phyloP scores from a whole-genome alignment of 805 yeast genomes.

The Candida pini region DNA sequence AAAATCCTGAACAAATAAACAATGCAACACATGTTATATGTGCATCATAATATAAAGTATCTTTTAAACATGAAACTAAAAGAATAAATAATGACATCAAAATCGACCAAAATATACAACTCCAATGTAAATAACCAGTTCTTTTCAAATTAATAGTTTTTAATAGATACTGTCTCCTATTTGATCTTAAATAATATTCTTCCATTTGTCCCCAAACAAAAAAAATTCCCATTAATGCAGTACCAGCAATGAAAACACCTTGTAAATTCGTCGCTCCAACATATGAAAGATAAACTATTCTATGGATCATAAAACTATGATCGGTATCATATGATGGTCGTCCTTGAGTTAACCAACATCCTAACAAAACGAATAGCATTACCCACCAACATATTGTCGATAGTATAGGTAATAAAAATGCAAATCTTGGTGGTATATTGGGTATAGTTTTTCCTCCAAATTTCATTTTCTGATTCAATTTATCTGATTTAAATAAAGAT shows the following conservation, averaged over 20 bases:
- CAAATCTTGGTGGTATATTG: constrained; percentile 22
- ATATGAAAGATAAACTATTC: constrained; percentile 67
- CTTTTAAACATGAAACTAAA: constrained; percentile 69
- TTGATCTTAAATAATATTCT: constrained; percentile 58
- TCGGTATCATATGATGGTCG: constrained; percentile 62
- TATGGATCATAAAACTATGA: constrained; percentile 32
- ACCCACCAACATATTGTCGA: constrained; percentile 81
- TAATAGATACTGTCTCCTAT: constrained; percentile 42
- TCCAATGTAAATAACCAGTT: constrained; percentile 17
- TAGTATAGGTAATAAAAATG: constrained; percentile 51
- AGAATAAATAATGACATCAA: constrained; percentile 61
- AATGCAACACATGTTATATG: constrained; percentile 67
- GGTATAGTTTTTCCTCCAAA: constrained; percentile 12
- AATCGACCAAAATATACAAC: constrained; percentile 22
- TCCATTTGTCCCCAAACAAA: constrained; percentile 57
- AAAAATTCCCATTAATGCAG: constrained; percentile 72
- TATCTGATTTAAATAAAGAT: too few species aligned
- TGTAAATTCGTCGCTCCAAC: constrained; percentile 84
- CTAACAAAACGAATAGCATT: constrained; percentile 75
- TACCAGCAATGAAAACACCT: constrained; percentile 76
- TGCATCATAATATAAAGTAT: constrained; percentile 47
- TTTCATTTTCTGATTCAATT: constrained; percentile 2
- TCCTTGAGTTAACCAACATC: constrained; percentile 78
- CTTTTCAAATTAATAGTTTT: constrained; percentile 34
- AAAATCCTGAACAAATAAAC: constrained; percentile 62